Base-by-base conservation (phyloP, 805 yeast genomes). In the Maudiozyma bulderi region DNA sequence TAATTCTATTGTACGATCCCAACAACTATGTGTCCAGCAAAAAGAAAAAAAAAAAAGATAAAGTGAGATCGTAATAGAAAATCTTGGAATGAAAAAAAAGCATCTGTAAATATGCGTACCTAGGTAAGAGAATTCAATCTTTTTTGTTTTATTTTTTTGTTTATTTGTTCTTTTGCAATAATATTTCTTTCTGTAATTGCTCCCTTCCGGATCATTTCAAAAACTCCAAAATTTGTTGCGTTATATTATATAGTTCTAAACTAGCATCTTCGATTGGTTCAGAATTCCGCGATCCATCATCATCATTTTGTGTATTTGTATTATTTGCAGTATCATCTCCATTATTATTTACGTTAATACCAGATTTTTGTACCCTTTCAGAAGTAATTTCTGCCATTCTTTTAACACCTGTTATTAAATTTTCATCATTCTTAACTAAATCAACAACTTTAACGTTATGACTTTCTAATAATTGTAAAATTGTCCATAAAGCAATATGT, bases 401-500 rank as follows among this genome's bases (percentile, higher is more conserved):
- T 58, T 76, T 78, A 30, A 81, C 80, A 7, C 80, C 79, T 34
- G 72, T 68, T 44, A 80, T 72, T 20, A 80, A 75, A 14, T 77
- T 71, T 46, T 72, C 74, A 57, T 80, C 78, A 43, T 71, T 76
- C 58, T 78, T 79, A 40, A 81, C 78, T 57, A 78, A 67, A 14
- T 73, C 62, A n/a, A 67, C 55, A 59, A 84, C 73, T 61, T 81
- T 81, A 47, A 67, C 66, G 61, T 89, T 86, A 58, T 84, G 86
- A 52, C 95, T 82, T 68, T 93, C 99, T 55, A 93, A 76, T 54
- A 93, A 75, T 69, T 93, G 99, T 57, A 91, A 74, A 56, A 90
- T 84, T 42, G 96, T 91, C 99, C 99, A 93, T 52, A 90, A 77
- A 0, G 98, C 96, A 69, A 93, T 93, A 66, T 93, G 99, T 69